Base-by-base conservation (phyloP, 306 rosid species). In the Trichosanthes truncata region DNA sequence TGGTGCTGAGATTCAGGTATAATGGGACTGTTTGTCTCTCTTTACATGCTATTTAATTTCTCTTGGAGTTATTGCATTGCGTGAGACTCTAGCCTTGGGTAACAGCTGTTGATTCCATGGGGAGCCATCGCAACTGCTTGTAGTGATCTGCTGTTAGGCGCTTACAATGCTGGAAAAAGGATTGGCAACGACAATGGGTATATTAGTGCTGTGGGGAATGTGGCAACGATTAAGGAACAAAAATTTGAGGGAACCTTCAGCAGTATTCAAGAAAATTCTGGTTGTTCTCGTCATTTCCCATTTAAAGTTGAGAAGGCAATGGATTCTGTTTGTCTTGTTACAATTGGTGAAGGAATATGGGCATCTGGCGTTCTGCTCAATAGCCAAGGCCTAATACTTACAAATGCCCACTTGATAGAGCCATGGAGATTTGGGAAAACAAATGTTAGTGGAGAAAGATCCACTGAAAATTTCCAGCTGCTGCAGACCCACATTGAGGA, bases 41-140 rank as follows among this genome's bases (percentile, higher is more conserved):
- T 18, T 33, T 77, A 35, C 72, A 7, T 74, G 45, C 72, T 76
- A 63, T 90, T 55, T 82, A 78, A 79, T 60, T 18, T 77, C 86
- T 81, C 78, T 82, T 80, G 79, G 82, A 80, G 87, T 89, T 85
- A 84, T 87, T 89, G 79, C 88, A 83, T 92, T 89, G 84, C 84
- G 85, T 87, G 85, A 91, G 85, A 84, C 87, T 87, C 85, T 91
- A 88, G 93, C 85, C 87, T 85, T 89, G 89, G 90, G 83, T 91
- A 84, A 91, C 94, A 94, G 98, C 91, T 94, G 90, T 92, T 94
- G 86, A 85, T 94, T 88, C 97, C 98, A 36, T 94, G 98, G 98
- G 93, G 88, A 84, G 89, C 96, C 83, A 87, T 94, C 71, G 93
- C 86, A 80, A 83, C 66, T 80, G 89, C 97, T 83, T 88, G 91